These are phyloP conservation scores for Psilocybe mexicana DNA, from an alignment of 1,284 basidiomycete genomes.

Conservation along the genomic window DNA sequence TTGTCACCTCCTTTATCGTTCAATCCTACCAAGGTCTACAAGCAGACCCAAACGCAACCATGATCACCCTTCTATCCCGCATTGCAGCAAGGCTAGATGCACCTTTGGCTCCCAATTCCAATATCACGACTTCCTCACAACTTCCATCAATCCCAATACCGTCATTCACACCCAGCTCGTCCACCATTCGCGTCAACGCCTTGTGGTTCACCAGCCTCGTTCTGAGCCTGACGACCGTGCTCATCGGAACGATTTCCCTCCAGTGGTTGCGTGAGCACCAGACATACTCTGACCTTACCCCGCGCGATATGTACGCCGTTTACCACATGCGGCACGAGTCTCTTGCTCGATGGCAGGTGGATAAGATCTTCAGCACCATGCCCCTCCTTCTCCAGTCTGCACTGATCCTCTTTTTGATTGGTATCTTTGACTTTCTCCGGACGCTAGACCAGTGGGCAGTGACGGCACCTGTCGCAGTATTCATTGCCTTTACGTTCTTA, in stretches of 20 bases:
- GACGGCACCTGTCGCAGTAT: not conserved
- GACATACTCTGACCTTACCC: not conserved
- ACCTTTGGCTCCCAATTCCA: not conserved
- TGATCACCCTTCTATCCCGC: not conserved
- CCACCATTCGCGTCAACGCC: slow-evolving; percentile 15
- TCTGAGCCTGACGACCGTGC: slow-evolving; percentile 21
- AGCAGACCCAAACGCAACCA: slow-evolving; percentile 2
- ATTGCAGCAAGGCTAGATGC: not conserved
- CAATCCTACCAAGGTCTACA: slow-evolving; percentile 18
- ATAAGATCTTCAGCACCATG: not conserved
- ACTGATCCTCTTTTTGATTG: slow-evolving; percentile 4
- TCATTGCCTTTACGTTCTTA: not conserved
- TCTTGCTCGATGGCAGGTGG: slow-evolving; percentile 4
- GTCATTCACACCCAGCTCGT: not conserved
- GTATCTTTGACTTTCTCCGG: slow-evolving; percentile 1
- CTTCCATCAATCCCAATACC: not conserved
- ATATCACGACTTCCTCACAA: not conserved
- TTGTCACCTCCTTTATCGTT: slow-evolving; percentile 20
- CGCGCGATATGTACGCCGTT: slow-evolving; percentile 1
- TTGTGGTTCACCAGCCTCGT: slow-evolving; percentile 29
- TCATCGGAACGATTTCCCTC: slow-evolving; percentile 25
- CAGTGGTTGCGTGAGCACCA: slow-evolving; percentile 29
- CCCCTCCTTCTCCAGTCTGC: slow-evolving; percentile 8
- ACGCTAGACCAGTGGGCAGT: not conserved
- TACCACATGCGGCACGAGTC: slow-evolving; percentile 4